Conservation (phyloP, 352 stramenopile species). For the Aphanomyces cochlioides region DNA sequence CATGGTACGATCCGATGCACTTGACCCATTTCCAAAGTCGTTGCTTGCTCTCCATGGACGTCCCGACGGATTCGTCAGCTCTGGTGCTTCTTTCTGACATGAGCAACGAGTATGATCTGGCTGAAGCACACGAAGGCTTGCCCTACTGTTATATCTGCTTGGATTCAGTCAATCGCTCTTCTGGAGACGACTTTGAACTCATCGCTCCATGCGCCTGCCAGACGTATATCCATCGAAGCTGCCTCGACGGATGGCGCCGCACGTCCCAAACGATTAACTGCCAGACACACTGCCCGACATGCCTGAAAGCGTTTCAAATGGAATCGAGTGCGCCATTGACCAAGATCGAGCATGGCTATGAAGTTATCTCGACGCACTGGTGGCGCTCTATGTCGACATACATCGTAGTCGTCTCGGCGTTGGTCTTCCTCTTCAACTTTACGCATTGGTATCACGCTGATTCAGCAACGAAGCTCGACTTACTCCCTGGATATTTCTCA, state of each 20-base stretch:
- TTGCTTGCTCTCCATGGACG: background rate
- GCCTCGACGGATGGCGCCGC: constrained; percentile 1
- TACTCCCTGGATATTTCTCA: background rate
- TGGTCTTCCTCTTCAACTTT: background rate
- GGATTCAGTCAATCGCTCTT: background rate
- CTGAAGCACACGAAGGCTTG: background rate
- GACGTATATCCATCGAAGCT: constrained; percentile 15
- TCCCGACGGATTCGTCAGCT: background rate
- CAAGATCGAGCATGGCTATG: background rate
- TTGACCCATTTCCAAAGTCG: background rate
- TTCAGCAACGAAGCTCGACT: background rate
- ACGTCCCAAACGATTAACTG: background rate
- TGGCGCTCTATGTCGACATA: background rate
- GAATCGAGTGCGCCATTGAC: background rate
- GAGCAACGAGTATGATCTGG: too few relatives aligned
- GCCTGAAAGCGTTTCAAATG: constrained; percentile 1
- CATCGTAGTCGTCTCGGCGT: background rate
- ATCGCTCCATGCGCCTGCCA: constrained; percentile 22
- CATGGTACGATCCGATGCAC: background rate
- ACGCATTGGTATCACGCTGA: background rate
- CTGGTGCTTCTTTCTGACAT: too few relatives aligned
- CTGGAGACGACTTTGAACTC: background rate
- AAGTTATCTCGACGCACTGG: background rate
- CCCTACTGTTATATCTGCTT: constrained; percentile 5
- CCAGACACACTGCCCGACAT: constrained; percentile 17